Base-by-base conservation (phyloP, 768 basidiomycete species). In the Austroboletus festivus region DNA sequence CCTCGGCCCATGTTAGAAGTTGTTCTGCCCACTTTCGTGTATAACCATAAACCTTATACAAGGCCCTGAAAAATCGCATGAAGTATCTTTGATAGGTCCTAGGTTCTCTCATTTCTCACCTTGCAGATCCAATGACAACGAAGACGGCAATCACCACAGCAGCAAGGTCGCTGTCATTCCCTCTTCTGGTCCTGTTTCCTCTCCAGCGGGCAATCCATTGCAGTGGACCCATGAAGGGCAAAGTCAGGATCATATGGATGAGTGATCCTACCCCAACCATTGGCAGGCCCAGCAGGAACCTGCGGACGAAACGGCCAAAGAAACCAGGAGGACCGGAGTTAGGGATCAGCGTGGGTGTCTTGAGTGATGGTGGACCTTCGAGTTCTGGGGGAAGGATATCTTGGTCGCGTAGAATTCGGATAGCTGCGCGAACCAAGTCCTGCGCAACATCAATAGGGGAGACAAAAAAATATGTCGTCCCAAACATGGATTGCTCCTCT, bases 271-370 rank as follows among this genome's bases (percentile, higher is more conserved):
- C 86, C 10, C 89, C 88, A 12, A 92, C 76, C 48, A 90, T 74
- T 23, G 89, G 88, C 13, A 91, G 71, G 20, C 89, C 89, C 21
- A 92, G 63, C 12, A 91, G 55, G 62, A 91, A 85, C n/a, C 88
- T 81, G 35, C 78, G 80, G 44, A 86, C 52, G 55, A 89, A 79
- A 26, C 75, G 71, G 49, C 68, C 71, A 10, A 89, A 34, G 34
- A 87, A 48, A 31, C 83, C 71, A 2, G 70, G 69, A 13, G 79
- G 68, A 20, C 65, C 62, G 20, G 66, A 55, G 6, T 56, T 33
- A 38, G 47, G 43, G 4, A 51, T 33, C 47, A 58, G 55, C 55
- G 56, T 47, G 44, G 48, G 31, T 57, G 34, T 20, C 47, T 53
- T 50, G 60, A 58, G 46, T 38, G 49, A 51, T 5, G 9, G 52